Conservation (phyloP, 345 rosid genomes). For the Pugionium cornutum region DNA sequence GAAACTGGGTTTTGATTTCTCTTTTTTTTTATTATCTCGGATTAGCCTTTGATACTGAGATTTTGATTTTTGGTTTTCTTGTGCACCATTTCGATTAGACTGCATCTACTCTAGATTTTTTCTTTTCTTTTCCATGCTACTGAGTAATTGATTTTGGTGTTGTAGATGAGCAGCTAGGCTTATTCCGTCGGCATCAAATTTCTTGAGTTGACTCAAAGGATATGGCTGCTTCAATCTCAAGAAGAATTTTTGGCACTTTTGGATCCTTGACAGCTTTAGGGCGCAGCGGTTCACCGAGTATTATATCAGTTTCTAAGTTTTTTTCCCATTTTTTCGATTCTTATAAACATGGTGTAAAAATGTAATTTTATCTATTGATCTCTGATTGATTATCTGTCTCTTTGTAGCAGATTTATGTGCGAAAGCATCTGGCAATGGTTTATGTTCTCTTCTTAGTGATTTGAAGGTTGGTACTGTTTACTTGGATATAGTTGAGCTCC, state of each 20-base stretch:
- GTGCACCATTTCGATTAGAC: slow-evolving; percentile 6
- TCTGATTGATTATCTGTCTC: slow-evolving; percentile 12
- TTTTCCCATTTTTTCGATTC: slow-evolving; percentile 12
- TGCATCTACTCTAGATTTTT: not conserved
- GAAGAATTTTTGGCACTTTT: slow-evolving; percentile 42
- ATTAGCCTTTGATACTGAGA: not conserved
- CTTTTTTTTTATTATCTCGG: not conserved
- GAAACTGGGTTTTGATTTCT: not conserved
- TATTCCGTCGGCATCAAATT: not conserved
- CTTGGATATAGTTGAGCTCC: not conserved
- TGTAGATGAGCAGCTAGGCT: slow-evolving; percentile 32
- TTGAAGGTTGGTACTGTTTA: slow-evolving; percentile 22
- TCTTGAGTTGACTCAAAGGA: slow-evolving; percentile 8
- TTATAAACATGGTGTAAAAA: slow-evolving; percentile 19
- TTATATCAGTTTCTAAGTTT: not conserved
- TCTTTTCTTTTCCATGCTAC: not conserved
- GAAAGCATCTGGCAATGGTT: slow-evolving; percentile 29
- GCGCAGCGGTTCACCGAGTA: slow-evolving; percentile 17
- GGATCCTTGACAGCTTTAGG: slow-evolving; percentile 40
- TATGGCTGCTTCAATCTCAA: slow-evolving; percentile 53
- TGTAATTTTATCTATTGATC: not conserved
- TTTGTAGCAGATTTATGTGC: slow-evolving; percentile 24
- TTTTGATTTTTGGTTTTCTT: not conserved
- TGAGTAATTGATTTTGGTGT: slow-evolving; percentile 16
- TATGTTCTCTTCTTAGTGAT: slow-evolving; percentile 26